These are phyloP conservation scores for Saccharomyces mikatae DNA, from an alignment of 805 yeast species.

Conservation along the genomic window DNA sequence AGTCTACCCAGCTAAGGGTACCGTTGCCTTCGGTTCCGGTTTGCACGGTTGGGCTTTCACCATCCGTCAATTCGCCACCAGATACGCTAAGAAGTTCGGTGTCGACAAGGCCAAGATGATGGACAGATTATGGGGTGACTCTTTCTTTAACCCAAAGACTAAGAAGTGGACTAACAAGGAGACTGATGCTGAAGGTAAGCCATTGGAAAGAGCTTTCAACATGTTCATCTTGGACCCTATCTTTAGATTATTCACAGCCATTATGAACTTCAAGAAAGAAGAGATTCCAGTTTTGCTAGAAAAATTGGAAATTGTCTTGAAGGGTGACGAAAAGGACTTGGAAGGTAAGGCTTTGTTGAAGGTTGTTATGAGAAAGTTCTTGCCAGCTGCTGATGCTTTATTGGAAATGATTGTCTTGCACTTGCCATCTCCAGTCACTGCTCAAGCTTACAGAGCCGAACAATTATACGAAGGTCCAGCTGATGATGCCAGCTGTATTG, in stretches of 20 bases:
- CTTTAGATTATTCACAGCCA: slow-evolving; percentile 90
- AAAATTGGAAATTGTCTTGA: slow-evolving; percentile 85
- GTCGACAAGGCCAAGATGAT: slow-evolving; percentile 95
- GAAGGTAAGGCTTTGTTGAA: slow-evolving; percentile 97
- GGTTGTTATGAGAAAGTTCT: slow-evolving; percentile 98
- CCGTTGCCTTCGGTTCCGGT: slow-evolving; percentile 99
- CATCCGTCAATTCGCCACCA: slow-evolving; percentile 97
- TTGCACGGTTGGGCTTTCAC: slow-evolving; percentile 99
- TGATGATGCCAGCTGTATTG: slow-evolving; percentile 79
- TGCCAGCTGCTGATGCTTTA: slow-evolving; percentile 99
- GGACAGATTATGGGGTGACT: slow-evolving; percentile 99
- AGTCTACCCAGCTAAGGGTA: slow-evolving; percentile 97
- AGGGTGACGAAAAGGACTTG: slow-evolving; percentile 93
- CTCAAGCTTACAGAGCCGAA: slow-evolving; percentile 97
- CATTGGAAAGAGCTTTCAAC: slow-evolving; percentile 97
- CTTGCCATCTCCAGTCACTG: slow-evolving; percentile 98
- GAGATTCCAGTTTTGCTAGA: slow-evolving; percentile 84
- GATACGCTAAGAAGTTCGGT: slow-evolving; percentile 98
- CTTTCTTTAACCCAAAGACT: slow-evolving; percentile 99
- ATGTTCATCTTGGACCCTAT: slow-evolving; percentile 97
- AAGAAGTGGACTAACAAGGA: slow-evolving; percentile 97
- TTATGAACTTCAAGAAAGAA: slow-evolving; percentile 98
- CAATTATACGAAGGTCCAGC: slow-evolving; percentile 97
- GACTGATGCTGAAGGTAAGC: slow-evolving; percentile 88
- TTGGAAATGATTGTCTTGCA: slow-evolving; percentile 96